A percentile compares a stretch with the other conserved stretches of the same genome.
These are phyloP conservation scores for Geotrichum cucujoidarum DNA, from an alignment of 1,139 yeast genomes.

Conservation along the genomic window DNA sequence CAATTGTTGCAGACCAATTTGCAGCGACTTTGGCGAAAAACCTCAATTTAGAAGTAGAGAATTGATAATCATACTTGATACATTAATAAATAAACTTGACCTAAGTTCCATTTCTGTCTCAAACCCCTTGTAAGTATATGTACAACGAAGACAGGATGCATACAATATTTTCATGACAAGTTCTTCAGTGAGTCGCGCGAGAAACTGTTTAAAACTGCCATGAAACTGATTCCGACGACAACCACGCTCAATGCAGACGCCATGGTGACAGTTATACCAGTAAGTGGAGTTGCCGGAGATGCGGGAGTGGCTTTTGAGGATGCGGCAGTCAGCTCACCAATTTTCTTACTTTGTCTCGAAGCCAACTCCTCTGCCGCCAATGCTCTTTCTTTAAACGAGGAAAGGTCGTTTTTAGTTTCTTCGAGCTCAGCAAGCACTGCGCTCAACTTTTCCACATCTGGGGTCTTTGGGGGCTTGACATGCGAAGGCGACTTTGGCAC, in stretches of 20 bases:
- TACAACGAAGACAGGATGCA: too few relatives aligned
- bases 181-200: slow-evolving; percentile 19
- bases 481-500: not conserved
- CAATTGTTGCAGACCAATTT: slow-evolving; percentile 11
- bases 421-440: slow-evolving; percentile 20
- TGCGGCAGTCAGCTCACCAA: slow-evolving; percentile 21
- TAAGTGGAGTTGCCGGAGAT: not conserved
- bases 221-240: slow-evolving; percentile 27
- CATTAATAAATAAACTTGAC: slow-evolving; percentile 5
- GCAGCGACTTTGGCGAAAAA: slow-evolving; percentile 10
- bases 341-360: slow-evolving; percentile 20
- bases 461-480: not conserved
- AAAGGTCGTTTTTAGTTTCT: slow-evolving; percentile 20
- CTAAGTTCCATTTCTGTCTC: too few relatives aligned
- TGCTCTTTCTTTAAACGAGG: slow-evolving; percentile 22
- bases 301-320: not conserved
- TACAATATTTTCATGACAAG: not conserved
- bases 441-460: slow-evolving; percentile 15
- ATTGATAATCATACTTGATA: too few relatives aligned
- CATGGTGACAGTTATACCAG: not conserved
- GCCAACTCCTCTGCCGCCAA: slow-evolving; percentile 25
- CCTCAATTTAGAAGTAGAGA: slow-evolving; percentile 4
- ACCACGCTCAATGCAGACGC: slow-evolving; percentile 29
- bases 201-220: slow-evolving; percentile 28
- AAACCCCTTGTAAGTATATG: too few relatives aligned